Conservation (phyloP, 352 stramenopile genomes). For the Phytophthora cajani region DNA sequence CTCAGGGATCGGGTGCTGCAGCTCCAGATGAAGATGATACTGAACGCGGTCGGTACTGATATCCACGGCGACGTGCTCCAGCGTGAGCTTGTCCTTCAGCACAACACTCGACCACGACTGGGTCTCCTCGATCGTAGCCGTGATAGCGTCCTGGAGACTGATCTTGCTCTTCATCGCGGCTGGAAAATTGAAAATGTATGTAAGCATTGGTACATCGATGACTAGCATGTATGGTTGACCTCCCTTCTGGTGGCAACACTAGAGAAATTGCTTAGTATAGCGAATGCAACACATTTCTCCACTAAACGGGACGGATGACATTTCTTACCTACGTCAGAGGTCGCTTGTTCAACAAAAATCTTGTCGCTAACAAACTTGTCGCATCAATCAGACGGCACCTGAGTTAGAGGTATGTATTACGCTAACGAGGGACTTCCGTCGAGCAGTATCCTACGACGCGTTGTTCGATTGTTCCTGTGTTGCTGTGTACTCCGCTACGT, state of each 20-base stretch:
- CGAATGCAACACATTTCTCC: neutral
- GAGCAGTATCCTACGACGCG: neutral
- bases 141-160: constrained; percentile 7
- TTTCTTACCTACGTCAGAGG: constrained; percentile 25
- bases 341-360: constrained; percentile 1
- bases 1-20: constrained; percentile 46
- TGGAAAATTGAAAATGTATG: constrained; percentile 1
- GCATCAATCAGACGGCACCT: neutral
- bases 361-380: constrained; percentile 1
- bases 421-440: no score
- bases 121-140: constrained; percentile 33
- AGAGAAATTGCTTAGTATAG: neutral
- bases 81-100: constrained; percentile 43
- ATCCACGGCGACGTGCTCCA: constrained; percentile 57
- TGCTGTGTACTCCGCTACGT: constrained; percentile 12
- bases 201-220: constrained; percentile 5
- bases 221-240: constrained; percentile 21
- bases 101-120: constrained; percentile 58
- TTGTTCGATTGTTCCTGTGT: neutral
- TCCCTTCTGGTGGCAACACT: constrained; percentile 3
- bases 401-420: neutral
- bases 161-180: neutral
- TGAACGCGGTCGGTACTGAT: constrained; percentile 52
- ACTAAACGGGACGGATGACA: constrained; percentile 15
- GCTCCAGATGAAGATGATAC: constrained; percentile 55